Conservation (phyloP, 2,329 filamentous ascomycete genomes). For the Calycina marina region DNA sequence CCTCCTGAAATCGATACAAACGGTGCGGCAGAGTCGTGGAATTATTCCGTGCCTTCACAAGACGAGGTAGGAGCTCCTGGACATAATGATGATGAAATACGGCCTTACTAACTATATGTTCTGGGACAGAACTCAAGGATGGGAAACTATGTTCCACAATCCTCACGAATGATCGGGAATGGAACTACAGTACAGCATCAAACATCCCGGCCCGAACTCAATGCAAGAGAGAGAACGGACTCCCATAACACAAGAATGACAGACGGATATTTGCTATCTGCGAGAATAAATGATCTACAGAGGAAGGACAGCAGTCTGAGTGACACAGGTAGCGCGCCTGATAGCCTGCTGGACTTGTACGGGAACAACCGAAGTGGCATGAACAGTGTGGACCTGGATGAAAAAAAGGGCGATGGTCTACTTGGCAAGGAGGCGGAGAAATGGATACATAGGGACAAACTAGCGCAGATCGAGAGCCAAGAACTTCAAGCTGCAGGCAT, state of each 20-base stretch:
- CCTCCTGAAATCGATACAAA: too few relatives aligned
- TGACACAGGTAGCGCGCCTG: slow-evolving; percentile 28
- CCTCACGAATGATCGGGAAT: slow-evolving; percentile 10
- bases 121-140: background rate
- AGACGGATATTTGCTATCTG: slow-evolving; percentile 22
- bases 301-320: slow-evolving; percentile 29
- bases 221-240: slow-evolving; percentile 11
- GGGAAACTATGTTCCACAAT: slow-evolving; percentile 1
- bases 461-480: slow-evolving; percentile 66
- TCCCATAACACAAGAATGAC: slow-evolving; percentile 6
- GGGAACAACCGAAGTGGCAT: slow-evolving; percentile 15
- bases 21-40: slow-evolving; percentile 19
- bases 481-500: slow-evolving; percentile 71
- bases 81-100: too few relatives aligned
- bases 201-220: slow-evolving; percentile 15
- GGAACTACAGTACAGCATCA: slow-evolving; percentile 6
- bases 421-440: slow-evolving; percentile 44
- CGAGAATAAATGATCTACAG: slow-evolving; percentile 23
- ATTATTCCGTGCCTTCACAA: slow-evolving; percentile 18
- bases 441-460: slow-evolving; percentile 78
- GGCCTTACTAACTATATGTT: too few relatives aligned
- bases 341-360: slow-evolving; percentile 32
- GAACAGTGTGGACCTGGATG: slow-evolving; percentile 17
- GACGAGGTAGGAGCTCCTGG: slow-evolving; percentile 21
- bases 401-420: slow-evolving; percentile 11